Percentiles rank a stretch among this genome's conserved stretches.
Conservation (phyloP, 148 eudicot species). For the Limonium bicolor region DNA sequence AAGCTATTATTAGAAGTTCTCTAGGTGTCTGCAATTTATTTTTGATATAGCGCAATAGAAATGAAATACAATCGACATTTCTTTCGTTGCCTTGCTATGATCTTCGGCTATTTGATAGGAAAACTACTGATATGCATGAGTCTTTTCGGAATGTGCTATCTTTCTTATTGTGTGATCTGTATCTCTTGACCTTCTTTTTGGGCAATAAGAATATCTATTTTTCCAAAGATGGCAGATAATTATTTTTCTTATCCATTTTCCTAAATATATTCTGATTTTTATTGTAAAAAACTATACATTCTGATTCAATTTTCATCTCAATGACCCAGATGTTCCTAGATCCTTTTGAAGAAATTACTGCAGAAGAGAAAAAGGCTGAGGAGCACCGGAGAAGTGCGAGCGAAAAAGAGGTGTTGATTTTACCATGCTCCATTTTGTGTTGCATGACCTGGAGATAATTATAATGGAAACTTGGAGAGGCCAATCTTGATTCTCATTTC, state of each 20-base stretch:
- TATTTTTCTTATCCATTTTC: too few relatives aligned
- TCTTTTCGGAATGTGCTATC: background rate
- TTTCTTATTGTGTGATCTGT: background rate
- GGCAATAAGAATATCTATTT: too few relatives aligned
- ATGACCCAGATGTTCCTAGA: conserved; percentile 47
- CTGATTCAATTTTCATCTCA: conserved; percentile 2
- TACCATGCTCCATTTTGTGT: background rate
- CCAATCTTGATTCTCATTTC: background rate
- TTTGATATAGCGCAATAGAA: background rate
- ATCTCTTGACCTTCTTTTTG: background rate
- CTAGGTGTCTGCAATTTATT: background rate
- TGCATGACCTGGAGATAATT: too few relatives aligned
- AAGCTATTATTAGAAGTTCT: background rate
- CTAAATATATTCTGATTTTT: too few relatives aligned
- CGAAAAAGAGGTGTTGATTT: conserved; percentile 65
- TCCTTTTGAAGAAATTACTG: conserved; percentile 85
- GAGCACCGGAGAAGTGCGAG: conserved; percentile 92
- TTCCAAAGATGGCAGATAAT: too few relatives aligned
- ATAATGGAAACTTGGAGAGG: background rate
- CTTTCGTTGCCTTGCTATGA: background rate
- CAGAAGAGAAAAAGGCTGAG: conserved; percentile 50
- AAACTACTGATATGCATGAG: background rate
- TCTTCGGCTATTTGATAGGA: background rate
- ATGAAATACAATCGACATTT: too few relatives aligned
- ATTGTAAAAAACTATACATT: background rate